Conservation (phyloP, 2,329 filamentous ascomycete species). For the Fusarium protoensiforme region DNA sequence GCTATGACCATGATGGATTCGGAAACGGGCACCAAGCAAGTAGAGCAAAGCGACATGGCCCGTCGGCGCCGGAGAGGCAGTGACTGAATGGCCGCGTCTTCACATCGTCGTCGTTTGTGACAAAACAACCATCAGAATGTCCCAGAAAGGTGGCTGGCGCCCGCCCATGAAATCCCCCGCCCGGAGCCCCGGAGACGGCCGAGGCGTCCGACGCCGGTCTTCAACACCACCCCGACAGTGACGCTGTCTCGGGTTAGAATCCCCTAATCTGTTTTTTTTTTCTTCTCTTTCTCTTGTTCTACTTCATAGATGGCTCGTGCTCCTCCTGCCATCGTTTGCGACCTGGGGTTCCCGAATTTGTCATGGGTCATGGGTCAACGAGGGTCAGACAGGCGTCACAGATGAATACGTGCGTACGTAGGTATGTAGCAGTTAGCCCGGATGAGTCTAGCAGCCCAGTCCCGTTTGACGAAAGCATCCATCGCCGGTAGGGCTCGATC, state of each 20-base stretch:
- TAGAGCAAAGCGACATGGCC: neutral
- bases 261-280: conserved; percentile 15
- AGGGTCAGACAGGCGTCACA: conserved; percentile 27
- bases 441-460: neutral
- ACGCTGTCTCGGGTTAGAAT: conserved; percentile 39
- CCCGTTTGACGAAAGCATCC: neutral
- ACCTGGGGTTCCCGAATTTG: conserved; percentile 1
- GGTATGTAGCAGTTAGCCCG: neutral
- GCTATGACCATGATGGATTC: conserved; percentile 8
- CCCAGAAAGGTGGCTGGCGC: neutral
- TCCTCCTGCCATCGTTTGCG: neutral
- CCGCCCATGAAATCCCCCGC: conserved; percentile 1
- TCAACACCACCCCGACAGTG: conserved; percentile 36
- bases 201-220: conserved; percentile 36
- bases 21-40: neutral
- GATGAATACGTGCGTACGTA: conserved; percentile 13
- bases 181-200: conserved; percentile 38
- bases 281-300: neutral
- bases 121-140: neutral
- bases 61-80: neutral
- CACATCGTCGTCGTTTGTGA: neutral
- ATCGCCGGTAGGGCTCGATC: conserved; percentile 2
- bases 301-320: conserved; percentile 1
- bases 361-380: conserved; percentile 7
- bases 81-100: neutral